A percentile compares a stretch with the other conserved stretches of the same genome.
phyloP scores from a whole-genome alignment of 805 yeast species.

The Candida argentea region DNA sequence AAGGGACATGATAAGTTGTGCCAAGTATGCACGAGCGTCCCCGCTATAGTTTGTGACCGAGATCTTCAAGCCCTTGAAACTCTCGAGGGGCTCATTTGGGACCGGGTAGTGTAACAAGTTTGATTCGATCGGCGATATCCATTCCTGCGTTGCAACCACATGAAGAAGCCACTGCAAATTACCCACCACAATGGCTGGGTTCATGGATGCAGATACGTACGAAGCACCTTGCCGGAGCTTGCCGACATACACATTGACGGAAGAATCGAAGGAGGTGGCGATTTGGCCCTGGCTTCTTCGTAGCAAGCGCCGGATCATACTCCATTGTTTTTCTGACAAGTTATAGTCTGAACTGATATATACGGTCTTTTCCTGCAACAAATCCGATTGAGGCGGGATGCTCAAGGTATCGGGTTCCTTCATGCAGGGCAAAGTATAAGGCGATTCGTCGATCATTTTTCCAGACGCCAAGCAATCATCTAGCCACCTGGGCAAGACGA shows the following conservation, averaged over 20 bases:
- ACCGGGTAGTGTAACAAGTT: slow-evolving; percentile 66
- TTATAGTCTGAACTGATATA: slow-evolving; percentile 47
- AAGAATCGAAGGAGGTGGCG: slow-evolving; percentile 10
- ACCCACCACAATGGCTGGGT: slow-evolving; percentile 40
- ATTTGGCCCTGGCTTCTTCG: slow-evolving; percentile 46
- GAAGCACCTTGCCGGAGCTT: slow-evolving; percentile 49
- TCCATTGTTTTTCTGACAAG: slow-evolving; percentile 33
- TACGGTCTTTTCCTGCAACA: slow-evolving; percentile 29
- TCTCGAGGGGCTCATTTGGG: slow-evolving; percentile 40
- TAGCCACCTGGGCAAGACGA: slow-evolving; percentile 76
- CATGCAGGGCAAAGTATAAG: slow-evolving; percentile 45
- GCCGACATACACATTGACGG: slow-evolving; percentile 44
- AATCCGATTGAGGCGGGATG: slow-evolving; percentile 2
- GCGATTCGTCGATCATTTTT: slow-evolving; percentile 39
- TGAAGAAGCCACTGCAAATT: slow-evolving; percentile 69
- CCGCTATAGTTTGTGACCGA: slow-evolving; percentile 79
- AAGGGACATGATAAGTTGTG: slow-evolving; percentile 47
- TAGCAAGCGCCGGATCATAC: slow-evolving; percentile 35
- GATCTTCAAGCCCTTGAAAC: slow-evolving; percentile 44
- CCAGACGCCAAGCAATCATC: slow-evolving; percentile 54
- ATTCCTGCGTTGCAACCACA: slow-evolving; percentile 45
- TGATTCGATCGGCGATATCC: slow-evolving; percentile 43
- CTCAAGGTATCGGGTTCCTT: slow-evolving; percentile 9
- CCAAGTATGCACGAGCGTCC: slow-evolving; percentile 67
- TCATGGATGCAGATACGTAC: slow-evolving; percentile 36